Evolutionary conservation across 805 yeast species (phyloP), one percentile per base, ranked within the genome.

Genomic region (Cephaloascus albidus): DNA sequence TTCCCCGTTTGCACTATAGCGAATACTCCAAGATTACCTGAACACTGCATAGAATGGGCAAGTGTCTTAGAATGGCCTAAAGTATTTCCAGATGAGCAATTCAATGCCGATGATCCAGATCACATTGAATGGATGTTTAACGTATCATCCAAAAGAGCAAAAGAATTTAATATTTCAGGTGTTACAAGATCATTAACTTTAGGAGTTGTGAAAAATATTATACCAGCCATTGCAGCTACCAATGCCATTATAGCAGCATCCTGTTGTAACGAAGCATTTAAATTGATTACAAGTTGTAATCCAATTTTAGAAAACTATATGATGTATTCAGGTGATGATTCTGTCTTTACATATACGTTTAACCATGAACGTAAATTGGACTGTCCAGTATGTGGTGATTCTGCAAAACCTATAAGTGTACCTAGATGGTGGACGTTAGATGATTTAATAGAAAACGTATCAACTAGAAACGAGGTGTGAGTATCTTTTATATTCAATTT

Each of bases 1-100:
- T 85, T 79, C 49, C 97, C 97, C 2, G 79, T 90, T 47, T 93
- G 97, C 58, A 93, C 97, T 0, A 81, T 93, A 38, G 95, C 96
- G 2, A 84, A 88, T 42, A 87, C 93, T 6, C 97, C 97, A n/a
- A 62, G 97, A 43, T 60, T 87, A 6, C 93, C 96, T 0, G 96
- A 89, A 50, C 97, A 90, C 58, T 88, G 97, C 51, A 80, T 90
- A 8, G 96, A 89, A 55, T 90, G 93, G 83, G 88, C 90, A 1
- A 76, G 78, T 43, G 81, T 78, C 26, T 63, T 85, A 3, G 80
- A 76, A 47, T 86, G 96, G 95, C 81, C 80, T 1, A 58, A 65
- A 36, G 45, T 47, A 3, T 70, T 71, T 41, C 68, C 72, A 5
- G 67, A 59, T 30, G 57, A 51, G 23, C 63, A 62, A 39, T 73